Percentiles rank a stretch among this genome's conserved stretches.
Evolutionary conservation across 148 eudicot species (phyloP).

Genomic region (Chenopodium formosanum): DNA sequence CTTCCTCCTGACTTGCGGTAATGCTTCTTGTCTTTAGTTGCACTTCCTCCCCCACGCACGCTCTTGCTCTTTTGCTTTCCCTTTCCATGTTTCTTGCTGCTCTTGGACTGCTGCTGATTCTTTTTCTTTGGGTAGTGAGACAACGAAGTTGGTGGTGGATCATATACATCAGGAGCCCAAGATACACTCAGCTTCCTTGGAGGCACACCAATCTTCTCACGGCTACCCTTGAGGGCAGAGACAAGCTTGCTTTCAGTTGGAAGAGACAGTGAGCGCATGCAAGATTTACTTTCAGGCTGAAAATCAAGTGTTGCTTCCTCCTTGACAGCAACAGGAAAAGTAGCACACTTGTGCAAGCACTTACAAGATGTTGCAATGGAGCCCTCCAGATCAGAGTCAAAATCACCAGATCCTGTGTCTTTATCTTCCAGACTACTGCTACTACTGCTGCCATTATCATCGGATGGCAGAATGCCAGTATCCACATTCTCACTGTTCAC

Average conservation of each 20-base stretch:
- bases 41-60: constrained; percentile 41
- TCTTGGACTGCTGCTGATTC: constrained; percentile 42
- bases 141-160: constrained; percentile 67
- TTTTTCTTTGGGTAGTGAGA: constrained; percentile 51
- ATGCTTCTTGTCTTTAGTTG: constrained; percentile 66
- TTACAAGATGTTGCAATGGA: constrained; percentile 33
- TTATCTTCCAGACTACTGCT: constrained; percentile 32
- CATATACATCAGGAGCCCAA: constrained; percentile 96
- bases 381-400: constrained; percentile 7
- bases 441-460: constrained; percentile 19
- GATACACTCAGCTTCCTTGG: constrained; percentile 55
- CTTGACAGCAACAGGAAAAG: constrained; percentile 37
- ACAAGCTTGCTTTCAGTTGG: constrained; percentile 62
- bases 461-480: constrained; percentile 23
- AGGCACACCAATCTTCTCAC: constrained; percentile 65
- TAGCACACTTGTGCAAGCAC: constrained; percentile 40
- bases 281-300: constrained; percentile 25
- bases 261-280: constrained; percentile 38
- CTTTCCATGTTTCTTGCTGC: constrained; percentile 58
- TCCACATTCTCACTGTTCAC: constrained; percentile 29
- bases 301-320: constrained; percentile 7
- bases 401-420: constrained; percentile 22
- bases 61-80: constrained; percentile 70
- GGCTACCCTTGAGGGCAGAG: constrained; percentile 88
- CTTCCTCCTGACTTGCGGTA: constrained; percentile 41